Evolutionary conservation across 139 green algal genomes (phyloP), one percentile per base, ranked within the genome.

Genomic region (Asterochloris sp.): DNA sequence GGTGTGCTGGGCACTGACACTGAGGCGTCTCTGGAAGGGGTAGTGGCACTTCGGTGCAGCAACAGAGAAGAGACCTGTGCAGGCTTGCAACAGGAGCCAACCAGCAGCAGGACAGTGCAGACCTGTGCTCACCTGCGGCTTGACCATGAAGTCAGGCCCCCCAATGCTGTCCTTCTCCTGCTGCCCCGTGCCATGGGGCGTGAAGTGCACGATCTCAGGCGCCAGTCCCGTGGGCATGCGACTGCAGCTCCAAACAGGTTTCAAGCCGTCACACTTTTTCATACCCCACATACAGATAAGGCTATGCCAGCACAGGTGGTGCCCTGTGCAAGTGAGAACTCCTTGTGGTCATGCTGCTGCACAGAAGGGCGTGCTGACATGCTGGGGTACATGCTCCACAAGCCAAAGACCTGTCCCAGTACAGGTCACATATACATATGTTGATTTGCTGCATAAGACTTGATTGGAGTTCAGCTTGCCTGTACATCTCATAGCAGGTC

Each of bases 401-500:
- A 10, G 38, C 38, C 38, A 2, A 54, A 10, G 38, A 6, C 2
- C 38, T 54, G 38, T 54, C 38, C 38, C 38, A 2, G 6, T 2
- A 54, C 38, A 54, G 38, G 38, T 54, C 38, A 54, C 38, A 54
- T 54, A 6, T n/a, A n/a, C n/a, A n/a, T n/a, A n/a, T n/a, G n/a
- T 54, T 54, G 4, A 2, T 54, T 54, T 54, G 2, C 38, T 54
- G 38, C 4, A 2, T 54, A 54, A 6, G 38, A 54, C 38, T 2
- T 54, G 38, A 54, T 6, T 6, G 2, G 38, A 54, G 38, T 2
- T n/a, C 2, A 54, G 38, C 38, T 54, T 54, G 38, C 19, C 86
- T 81, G 82, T 96, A 96, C 75, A 96, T 85, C 83, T 95, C 87
- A 83, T 96, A 96, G 87, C 94, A 98, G 10, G 89, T 93, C 28